A percentile compares a stretch with the other conserved stretches of the same genome.
These are phyloP conservation scores for Wickerhamomyces chambardii DNA, from an alignment of 805 yeast genomes.

Conservation along the genomic window DNA sequence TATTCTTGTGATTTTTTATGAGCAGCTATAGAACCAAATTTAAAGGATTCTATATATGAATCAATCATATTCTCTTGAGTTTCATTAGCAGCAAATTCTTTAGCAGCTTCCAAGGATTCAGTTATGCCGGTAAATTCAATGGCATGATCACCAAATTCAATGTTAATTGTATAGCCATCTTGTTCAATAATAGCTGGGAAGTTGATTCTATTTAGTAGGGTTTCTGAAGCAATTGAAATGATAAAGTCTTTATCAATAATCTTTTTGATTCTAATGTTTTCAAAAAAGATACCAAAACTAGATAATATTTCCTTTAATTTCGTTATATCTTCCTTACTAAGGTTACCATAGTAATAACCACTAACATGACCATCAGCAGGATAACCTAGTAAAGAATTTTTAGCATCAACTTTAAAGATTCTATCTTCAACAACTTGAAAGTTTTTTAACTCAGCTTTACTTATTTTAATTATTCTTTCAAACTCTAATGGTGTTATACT, in stretches of 20 bases:
- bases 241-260: conserved; percentile 34
- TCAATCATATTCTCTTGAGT: conserved; percentile 60
- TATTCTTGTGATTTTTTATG: conserved; percentile 77
- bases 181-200: conserved; percentile 39
- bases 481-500: conserved; percentile 39
- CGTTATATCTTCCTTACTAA: conserved; percentile 52
- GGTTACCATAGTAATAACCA: conserved; percentile 56
- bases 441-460: conserved; percentile 22
- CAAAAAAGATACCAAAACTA: conserved; percentile 56
- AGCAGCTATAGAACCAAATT: conserved; percentile 76
- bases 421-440: conserved; percentile 32
- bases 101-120: conserved; percentile 46
- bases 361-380: conserved; percentile 71
- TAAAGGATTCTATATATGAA: conserved; percentile 59
- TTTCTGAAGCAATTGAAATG: conserved; percentile 64
- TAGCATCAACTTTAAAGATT: conserved; percentile 41
- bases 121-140: conserved; percentile 55
- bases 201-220: conserved; percentile 35
- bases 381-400: conserved; percentile 58
- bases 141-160: conserved; percentile 74
- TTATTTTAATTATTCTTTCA: conserved; percentile 32
- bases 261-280: conserved; percentile 72
- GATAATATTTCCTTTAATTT: conserved; percentile 61
- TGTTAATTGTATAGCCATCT: conserved; percentile 32
- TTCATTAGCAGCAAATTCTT: conserved; percentile 59